Evolutionary conservation across 2,329 filamentous ascomycete genomes (phyloP).

Genomic region (Botrytis pseudocinerea): DNA sequence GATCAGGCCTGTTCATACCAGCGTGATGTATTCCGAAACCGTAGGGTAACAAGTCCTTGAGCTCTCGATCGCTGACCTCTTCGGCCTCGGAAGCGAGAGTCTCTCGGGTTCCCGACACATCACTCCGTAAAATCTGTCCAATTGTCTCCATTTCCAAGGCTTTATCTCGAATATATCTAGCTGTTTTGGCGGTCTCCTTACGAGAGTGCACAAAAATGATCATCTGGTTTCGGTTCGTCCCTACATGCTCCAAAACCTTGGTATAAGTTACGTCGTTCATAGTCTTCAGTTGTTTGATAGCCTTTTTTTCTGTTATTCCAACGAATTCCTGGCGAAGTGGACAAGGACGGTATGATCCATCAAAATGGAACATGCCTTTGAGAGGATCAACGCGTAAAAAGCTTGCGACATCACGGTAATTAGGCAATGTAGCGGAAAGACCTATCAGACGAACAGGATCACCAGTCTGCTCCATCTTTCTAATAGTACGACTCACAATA

Average conservation of each 20-base stretch:
- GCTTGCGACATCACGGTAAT: slow-evolving; percentile 93
- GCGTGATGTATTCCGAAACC: slow-evolving; percentile 98
- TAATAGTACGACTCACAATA: slow-evolving; percentile 91
- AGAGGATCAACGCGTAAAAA: slow-evolving; percentile 86
- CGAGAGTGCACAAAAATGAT: slow-evolving; percentile 97
- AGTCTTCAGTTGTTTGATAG: slow-evolving; percentile 97
- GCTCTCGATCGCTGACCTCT: slow-evolving; percentile 76
- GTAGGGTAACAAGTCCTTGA: slow-evolving; percentile 93
- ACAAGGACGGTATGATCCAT: slow-evolving; percentile 89
- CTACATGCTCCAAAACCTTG: slow-evolving; percentile 95
- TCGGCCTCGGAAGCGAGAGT: slow-evolving; percentile 84
- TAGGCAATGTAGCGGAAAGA: slow-evolving; percentile 91
- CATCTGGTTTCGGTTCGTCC: slow-evolving; percentile 93
- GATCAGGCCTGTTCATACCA: slow-evolving; percentile 93
- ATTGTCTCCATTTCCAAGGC: slow-evolving; percentile 97
- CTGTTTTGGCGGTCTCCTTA: slow-evolving; percentile 97
- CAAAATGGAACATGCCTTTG: slow-evolving; percentile 93
- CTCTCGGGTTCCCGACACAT: slow-evolving; percentile 80
- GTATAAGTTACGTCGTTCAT: slow-evolving; percentile 99
- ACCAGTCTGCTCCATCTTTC: slow-evolving; percentile 89
- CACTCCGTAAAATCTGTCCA: slow-evolving; percentile 88
- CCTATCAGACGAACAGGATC: slow-evolving; percentile 90
- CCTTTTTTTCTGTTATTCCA: slow-evolving; percentile 94
- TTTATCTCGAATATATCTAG: slow-evolving; percentile 93
- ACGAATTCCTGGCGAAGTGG: slow-evolving; percentile 96